phyloP scores from a whole-genome alignment of 805 yeast genomes.

The Saccharomycopsis lassenensis region DNA sequence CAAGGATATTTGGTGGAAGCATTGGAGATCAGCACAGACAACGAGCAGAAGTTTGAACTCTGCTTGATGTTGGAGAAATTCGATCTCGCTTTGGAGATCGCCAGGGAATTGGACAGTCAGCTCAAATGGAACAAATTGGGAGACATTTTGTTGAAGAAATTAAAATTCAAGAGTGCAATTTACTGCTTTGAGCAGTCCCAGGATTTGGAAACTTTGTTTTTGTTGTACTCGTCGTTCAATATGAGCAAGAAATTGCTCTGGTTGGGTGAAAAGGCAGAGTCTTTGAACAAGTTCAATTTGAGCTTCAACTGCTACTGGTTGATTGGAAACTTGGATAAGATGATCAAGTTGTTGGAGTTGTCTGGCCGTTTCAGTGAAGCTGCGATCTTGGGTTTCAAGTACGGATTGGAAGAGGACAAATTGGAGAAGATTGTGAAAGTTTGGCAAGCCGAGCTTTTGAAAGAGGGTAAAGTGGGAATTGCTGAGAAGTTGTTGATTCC shows the following conservation, averaged over 20 bases:
- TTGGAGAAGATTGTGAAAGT: slow-evolving; percentile 36
- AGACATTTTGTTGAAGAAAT: slow-evolving; percentile 66
- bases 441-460: slow-evolving; percentile 57
- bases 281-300: slow-evolving; percentile 72
- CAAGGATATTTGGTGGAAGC: slow-evolving; percentile 86
- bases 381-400: slow-evolving; percentile 65
- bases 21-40: slow-evolving; percentile 68
- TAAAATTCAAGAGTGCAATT: slow-evolving; percentile 75
- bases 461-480: slow-evolving; percentile 41
- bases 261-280: slow-evolving; percentile 58
- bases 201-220: slow-evolving; percentile 72
- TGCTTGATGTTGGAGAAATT: slow-evolving; percentile 71
- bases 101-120: slow-evolving; percentile 40
- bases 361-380: slow-evolving; percentile 78
- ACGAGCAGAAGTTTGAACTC: slow-evolving; percentile 85
- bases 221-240: slow-evolving; percentile 75
- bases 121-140: slow-evolving; percentile 89
- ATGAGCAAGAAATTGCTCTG: slow-evolving; percentile 46
- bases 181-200: slow-evolving; percentile 68
- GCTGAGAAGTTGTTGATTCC: slow-evolving; percentile 43
- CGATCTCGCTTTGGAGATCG: slow-evolving; percentile 57
- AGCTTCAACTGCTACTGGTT: slow-evolving; percentile 92
- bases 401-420: slow-evolving; percentile 39
- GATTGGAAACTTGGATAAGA: slow-evolving; percentile 55
- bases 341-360: slow-evolving; percentile 53